Base-by-base conservation (phyloP, 2,329 filamentous ascomycete genomes). In the Colletotrichum graminicola region DNA sequence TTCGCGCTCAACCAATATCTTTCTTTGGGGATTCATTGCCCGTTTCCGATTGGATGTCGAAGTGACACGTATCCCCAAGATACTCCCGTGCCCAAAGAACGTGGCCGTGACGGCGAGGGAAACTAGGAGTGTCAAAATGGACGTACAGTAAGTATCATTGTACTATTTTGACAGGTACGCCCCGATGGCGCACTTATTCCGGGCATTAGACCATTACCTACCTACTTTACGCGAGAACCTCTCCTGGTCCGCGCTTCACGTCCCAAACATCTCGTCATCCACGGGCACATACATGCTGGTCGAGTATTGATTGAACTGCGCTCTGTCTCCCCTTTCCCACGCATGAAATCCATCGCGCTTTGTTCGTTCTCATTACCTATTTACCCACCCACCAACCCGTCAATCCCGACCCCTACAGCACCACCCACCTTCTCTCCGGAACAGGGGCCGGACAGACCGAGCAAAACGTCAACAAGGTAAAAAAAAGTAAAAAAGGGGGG, bases 11-110 rank as follows among this genome's bases (percentile, higher is more conserved):
- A 39, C 21, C 49, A 34, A 45, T 26, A 14, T 16, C 26, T 26
- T 26, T 7, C 12, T 51, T 51, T 26, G 29, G 26, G 49, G 47
- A 54, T 68, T 64, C 61, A 29, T 64, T 60, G 43, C 45, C 41
- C 34, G 65, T 55, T 55, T 64, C 63, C 65, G 66, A 72, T 72
- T 72, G 69, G 69, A 64, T 49, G 62, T 41, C 66, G 54, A 39
- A 60, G 56, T 39, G 69, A 72, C 65, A 72, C 69, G 59, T 72
- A 68, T 47, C n/a, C 62, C 63, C 39, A 60, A 49, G 43, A 41
- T 23, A 57, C n/a, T 41, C 45, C 45, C 18, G 14, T 32, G 36
- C 26, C 34, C 49, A 36, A 59, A 62, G 63, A 39, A 55, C 36
- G 34, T 23, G 45, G 49, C 32, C 26, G 32, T 21, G 11, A 14